These are phyloP conservation scores for Tulasnella sp. DNA, from an alignment of 768 basidiomycete species.

Conservation along the genomic window DNA sequence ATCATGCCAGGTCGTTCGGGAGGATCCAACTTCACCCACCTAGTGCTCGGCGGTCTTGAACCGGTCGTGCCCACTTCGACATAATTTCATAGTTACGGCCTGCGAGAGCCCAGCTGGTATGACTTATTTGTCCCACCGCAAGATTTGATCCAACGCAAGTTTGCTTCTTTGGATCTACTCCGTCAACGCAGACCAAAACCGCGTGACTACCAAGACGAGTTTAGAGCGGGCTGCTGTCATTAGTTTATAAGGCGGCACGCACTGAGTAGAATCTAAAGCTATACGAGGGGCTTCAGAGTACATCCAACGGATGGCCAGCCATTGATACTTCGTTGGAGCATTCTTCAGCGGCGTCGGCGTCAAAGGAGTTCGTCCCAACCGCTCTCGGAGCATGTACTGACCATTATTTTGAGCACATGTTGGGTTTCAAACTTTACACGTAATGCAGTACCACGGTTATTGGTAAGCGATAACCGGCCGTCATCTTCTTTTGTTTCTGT, in stretches of 20 bases:
- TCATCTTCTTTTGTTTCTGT: neutral
- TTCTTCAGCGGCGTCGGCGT: neutral
- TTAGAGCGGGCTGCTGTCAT: neutral
- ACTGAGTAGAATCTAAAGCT: neutral
- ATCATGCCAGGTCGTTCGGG: neutral
- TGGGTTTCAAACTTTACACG: neutral
- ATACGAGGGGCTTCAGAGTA: neutral
- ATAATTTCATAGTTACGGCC: neutral
- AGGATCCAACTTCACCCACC: neutral
- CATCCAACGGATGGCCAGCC: neutral
- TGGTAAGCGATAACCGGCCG: neutral
- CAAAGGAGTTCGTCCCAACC: neutral
- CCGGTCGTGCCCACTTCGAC: slow-evolving; percentile 3
- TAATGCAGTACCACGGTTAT: neutral
- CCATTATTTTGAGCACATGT: neutral
- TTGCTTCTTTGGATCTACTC: neutral
- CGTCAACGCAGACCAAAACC: neutral
- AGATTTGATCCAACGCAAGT: neutral
- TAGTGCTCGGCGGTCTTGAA: neutral
- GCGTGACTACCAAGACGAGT: neutral
- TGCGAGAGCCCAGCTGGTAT: neutral
- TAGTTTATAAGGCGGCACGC: neutral
- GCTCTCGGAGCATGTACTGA: neutral
- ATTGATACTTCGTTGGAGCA: neutral
- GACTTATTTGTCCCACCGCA: neutral